Evolutionary conservation across 164 flowering plant species (phyloP).

Genomic region (Malania oleifera): DNA sequence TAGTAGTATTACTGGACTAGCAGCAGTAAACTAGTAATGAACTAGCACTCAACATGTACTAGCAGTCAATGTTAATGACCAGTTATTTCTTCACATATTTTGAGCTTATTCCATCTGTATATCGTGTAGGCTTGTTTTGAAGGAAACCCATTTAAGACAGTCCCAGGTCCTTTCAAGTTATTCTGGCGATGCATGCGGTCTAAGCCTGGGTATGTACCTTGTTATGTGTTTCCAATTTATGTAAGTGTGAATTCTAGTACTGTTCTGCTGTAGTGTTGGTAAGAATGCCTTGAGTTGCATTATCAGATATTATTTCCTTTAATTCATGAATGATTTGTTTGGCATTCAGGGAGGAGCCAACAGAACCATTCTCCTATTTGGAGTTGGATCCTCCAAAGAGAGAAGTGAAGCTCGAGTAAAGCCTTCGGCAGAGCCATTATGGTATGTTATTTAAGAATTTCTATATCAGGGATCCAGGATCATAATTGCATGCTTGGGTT

Average conservation of each 20-base stretch:
- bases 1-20: too few relatives aligned
- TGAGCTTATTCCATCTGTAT: neutral
- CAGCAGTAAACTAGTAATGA: too few relatives aligned
- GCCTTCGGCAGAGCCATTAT: too few relatives aligned
- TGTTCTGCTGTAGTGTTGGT: neutral
- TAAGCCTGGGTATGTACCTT: constrained; percentile 71
- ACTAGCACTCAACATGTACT: too few relatives aligned
- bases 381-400: constrained; percentile 67
- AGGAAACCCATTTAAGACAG: constrained; percentile 93
- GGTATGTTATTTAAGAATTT: too few relatives aligned
- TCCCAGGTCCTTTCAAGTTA: constrained; percentile 98
- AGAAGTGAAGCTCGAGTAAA: constrained; percentile 59
- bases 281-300: neutral
- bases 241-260: neutral
- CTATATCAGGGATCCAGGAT: too few relatives aligned
- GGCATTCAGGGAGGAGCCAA: constrained; percentile 78
- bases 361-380: constrained; percentile 62
- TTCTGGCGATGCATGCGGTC: constrained; percentile 95
- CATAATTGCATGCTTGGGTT: too few relatives aligned
- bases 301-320: neutral
- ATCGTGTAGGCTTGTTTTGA: constrained; percentile 83
- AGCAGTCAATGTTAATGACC: too few relatives aligned
- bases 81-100: too few relatives aligned
- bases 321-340: neutral
- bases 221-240: neutral